A percentile compares a stretch with the other conserved stretches of the same genome.
Conservation (phyloP, 1,284 basidiomycete genomes). For the Macrocystidia cucumis region DNA sequence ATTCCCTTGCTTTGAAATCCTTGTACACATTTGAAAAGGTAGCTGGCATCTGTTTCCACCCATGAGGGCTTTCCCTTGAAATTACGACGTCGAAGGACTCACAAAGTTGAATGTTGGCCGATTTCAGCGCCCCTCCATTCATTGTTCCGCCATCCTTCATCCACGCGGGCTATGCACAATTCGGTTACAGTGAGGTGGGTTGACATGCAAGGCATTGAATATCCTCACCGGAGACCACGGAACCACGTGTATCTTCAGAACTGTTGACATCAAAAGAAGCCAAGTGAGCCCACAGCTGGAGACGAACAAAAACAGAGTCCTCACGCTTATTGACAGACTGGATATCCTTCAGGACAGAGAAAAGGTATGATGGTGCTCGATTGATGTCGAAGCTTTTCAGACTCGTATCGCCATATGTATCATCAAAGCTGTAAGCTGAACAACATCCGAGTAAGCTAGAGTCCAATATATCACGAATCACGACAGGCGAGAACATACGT, state of each 20-base stretch:
- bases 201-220: not conserved
- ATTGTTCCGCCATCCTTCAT: constrained; percentile 23
- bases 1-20: constrained; percentile 28
- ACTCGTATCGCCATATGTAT: constrained; percentile 33
- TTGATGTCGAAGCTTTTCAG: constrained; percentile 37
- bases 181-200: not conserved
- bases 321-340: constrained; percentile 26
- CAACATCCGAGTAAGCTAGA: not conserved
- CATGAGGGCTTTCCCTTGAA: not conserved
- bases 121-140: constrained; percentile 19
- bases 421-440: constrained; percentile 40
- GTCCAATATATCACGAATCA: not conserved
- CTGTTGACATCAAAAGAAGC: too few relatives aligned
- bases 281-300: not conserved
- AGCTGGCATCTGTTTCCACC: constrained; percentile 23
- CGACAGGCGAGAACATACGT: constrained; percentile 16
- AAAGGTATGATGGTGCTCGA: constrained; percentile 35
- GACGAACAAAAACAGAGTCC: constrained; percentile 7
- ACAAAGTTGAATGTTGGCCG: constrained; percentile 18
- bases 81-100: constrained; percentile 5
- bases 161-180: constrained; percentile 20
- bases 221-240: constrained; percentile 44
- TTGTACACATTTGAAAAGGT: constrained; percentile 30
- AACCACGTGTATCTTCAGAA: constrained; percentile 31
- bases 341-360: constrained; percentile 41